Base-by-base conservation (phyloP, 805 yeast species). In the Hemisphaericaspora nanyangensis region DNA sequence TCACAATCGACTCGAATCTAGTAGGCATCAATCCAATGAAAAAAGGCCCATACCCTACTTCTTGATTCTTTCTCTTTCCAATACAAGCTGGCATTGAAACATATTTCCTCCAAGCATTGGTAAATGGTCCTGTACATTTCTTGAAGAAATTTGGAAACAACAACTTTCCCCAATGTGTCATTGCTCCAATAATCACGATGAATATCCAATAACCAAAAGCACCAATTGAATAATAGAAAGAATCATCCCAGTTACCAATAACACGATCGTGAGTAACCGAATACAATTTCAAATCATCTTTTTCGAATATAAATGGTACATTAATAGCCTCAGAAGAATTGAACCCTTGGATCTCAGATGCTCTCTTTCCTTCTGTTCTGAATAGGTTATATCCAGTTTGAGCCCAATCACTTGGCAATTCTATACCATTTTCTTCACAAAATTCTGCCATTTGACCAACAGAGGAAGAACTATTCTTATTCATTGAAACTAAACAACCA, bases 201-300 rank as follows among this genome's bases (percentile, higher is more conserved):
- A 64, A 37, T 3, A 61, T 69, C 79, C 81, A 76, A 46, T 68
- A 76, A 0, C 74, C 72, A 17, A 79, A 40, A 26, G 67, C 42
- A 1, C 67, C 77, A 7, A 66, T 56, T 26, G 68, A 50, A 51
- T 51, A 42, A 70, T 61, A 43, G 15, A 32, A 34, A 5, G 62
- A 50, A 29, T 55, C 36, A 31, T 50, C 44, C 38, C 50, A 55
- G 37, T 55, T 57, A 4, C 56, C 56, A 17, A 48, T 45, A 36
- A 48, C 56, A 12, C 32, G 31, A 12, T 34, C 31, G 34, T 54
- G 52, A 6, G 56, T 31, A 5, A 32, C 35, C 16, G 19, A 28
- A 31, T 46, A 54, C 2, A 48, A 33, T 1, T 37, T 27, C 27
- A 44, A 43, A 4, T 24, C 34, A 2, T 48, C 32, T 6, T 31